phyloP scores from a whole-genome alignment of 1,284 basidiomycete species.

The Amylostereum areolatum region DNA sequence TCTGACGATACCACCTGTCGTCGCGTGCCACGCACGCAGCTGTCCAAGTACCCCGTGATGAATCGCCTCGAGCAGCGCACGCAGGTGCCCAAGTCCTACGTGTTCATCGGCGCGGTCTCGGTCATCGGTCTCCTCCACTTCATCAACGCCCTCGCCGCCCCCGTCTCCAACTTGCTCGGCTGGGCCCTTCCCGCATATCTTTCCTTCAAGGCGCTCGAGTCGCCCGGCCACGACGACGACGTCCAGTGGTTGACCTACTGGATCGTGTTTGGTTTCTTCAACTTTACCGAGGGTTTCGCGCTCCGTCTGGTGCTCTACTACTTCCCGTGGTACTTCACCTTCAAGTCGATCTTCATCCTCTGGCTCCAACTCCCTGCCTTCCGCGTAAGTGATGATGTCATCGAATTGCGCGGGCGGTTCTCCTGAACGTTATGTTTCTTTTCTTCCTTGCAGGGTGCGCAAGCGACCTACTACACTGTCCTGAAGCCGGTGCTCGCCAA shows the following conservation, averaged over 20 bases:
- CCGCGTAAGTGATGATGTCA: conserved; percentile 52
- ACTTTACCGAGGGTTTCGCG: conserved; percentile 76
- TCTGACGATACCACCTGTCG: conserved; percentile 4
- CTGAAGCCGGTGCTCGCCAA: conserved; percentile 67
- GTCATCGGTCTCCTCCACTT: conserved; percentile 69
- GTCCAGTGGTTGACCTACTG: conserved; percentile 89
- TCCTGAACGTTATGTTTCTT: neutral
- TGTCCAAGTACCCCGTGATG: conserved; percentile 87
- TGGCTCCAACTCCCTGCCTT: conserved; percentile 82
- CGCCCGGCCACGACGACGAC: conserved; percentile 67
- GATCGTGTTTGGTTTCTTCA: conserved; percentile 84
- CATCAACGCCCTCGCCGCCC: conserved; percentile 77
- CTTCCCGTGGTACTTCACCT: conserved; percentile 83
- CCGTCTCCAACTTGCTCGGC: conserved; percentile 80
- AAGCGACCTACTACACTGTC: conserved; percentile 59
- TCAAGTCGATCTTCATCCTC: conserved; percentile 85
- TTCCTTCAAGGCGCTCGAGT: conserved; percentile 81
- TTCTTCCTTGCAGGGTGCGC: conserved; percentile 55
- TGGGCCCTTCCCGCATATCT: conserved; percentile 83
- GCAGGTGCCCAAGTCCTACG: conserved; percentile 90
- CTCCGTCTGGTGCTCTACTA: conserved; percentile 75
- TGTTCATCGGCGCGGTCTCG: conserved; percentile 69
- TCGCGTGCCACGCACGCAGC: conserved; percentile 37
- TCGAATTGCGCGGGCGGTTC: neutral
- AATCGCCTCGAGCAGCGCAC: conserved; percentile 85